phyloP scores from a whole-genome alignment of 805 yeast species.

The Metschnikowia arizonensis region DNA sequence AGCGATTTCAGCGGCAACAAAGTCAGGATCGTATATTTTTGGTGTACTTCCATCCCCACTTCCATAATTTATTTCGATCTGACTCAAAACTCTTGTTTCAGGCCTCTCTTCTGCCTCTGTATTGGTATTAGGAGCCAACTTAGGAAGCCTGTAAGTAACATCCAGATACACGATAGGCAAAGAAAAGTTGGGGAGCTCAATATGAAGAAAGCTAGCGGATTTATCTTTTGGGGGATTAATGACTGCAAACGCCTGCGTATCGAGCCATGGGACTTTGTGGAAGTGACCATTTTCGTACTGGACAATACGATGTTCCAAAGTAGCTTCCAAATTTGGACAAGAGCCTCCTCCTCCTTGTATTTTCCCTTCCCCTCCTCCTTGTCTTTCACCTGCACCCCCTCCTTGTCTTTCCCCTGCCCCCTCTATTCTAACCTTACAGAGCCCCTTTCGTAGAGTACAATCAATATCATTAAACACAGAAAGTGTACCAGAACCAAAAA shows the following conservation, averaged over 20 bases:
- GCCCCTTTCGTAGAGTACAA: slow-evolving; percentile 65
- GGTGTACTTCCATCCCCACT: neutral
- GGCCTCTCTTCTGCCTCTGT: slow-evolving; percentile 19
- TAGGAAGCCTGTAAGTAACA: slow-evolving; percentile 31
- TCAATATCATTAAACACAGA: slow-evolving; percentile 51
- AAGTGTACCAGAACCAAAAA: slow-evolving; percentile 61
- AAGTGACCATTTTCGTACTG: slow-evolving; percentile 66
- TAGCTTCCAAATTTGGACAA: no score
- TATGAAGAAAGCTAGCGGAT: slow-evolving; percentile 18
- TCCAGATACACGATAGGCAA: slow-evolving; percentile 70
- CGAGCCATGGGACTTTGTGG: slow-evolving; percentile 66
- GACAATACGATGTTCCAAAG: slow-evolving; percentile 38
- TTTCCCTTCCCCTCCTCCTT: no score
- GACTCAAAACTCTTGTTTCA: slow-evolving; percentile 6
- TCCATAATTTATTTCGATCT: no score
- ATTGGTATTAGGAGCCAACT: slow-evolving; percentile 8
- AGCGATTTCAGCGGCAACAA: slow-evolving; percentile 17
- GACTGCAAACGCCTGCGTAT: slow-evolving; percentile 54
- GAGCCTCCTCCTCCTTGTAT: no score
- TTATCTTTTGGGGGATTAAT: slow-evolving; percentile 21
- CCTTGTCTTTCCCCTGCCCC: no score
- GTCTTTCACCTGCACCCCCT: no score
- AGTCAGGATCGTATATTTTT: slow-evolving; percentile 42
- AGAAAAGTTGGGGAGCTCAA: slow-evolving; percentile 59
- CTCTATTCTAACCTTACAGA: slow-evolving; percentile 44